Evolutionary conservation across 2,329 filamentous ascomycete genomes (phyloP).

Genomic region (Teratosphaeria gauchensis): DNA sequence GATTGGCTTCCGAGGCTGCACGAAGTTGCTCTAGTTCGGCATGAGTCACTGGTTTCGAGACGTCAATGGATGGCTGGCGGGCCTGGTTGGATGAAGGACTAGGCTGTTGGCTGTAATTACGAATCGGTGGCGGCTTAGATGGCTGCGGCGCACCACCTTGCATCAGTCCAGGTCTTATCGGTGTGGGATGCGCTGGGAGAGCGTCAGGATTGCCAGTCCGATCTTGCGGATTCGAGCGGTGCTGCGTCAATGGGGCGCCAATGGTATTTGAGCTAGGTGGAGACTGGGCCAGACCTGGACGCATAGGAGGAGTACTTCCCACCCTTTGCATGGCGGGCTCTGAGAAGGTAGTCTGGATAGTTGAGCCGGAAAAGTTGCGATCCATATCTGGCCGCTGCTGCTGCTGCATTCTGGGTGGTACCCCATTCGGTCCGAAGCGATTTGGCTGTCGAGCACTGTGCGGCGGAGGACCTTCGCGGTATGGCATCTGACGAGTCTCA

Average conservation of each 20-base stretch:
- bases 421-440: constrained; percentile 7
- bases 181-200: constrained; percentile 46
- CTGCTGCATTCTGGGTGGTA: constrained; percentile 1
- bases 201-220: constrained; percentile 41
- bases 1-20: constrained; percentile 57
- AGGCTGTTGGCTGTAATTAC: constrained; percentile 40
- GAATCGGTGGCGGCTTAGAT: constrained; percentile 41
- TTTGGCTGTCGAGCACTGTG: constrained; percentile 13
- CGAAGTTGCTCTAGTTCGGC: constrained; percentile 70
- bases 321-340: constrained; percentile 14
- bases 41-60: constrained; percentile 53
- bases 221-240: constrained; percentile 11
- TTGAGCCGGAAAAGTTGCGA: constrained; percentile 3
- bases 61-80: constrained; percentile 14
- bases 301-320: constrained; percentile 15
- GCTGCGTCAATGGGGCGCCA: constrained; percentile 19
- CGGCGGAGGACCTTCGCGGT: constrained; percentile 15
- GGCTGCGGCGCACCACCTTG: constrained; percentile 26
- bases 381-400: constrained; percentile 2
- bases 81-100: constrained; percentile 25
- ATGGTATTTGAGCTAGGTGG: constrained; percentile 18
- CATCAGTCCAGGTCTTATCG: constrained; percentile 44
- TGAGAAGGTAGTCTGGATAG: constrained; percentile 14
- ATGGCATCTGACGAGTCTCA: constrained; percentile 17
- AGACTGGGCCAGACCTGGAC: constrained; percentile 10